Base-by-base conservation (phyloP, 164 flowering plant species). In the Chloranthus sessilifolius region DNA sequence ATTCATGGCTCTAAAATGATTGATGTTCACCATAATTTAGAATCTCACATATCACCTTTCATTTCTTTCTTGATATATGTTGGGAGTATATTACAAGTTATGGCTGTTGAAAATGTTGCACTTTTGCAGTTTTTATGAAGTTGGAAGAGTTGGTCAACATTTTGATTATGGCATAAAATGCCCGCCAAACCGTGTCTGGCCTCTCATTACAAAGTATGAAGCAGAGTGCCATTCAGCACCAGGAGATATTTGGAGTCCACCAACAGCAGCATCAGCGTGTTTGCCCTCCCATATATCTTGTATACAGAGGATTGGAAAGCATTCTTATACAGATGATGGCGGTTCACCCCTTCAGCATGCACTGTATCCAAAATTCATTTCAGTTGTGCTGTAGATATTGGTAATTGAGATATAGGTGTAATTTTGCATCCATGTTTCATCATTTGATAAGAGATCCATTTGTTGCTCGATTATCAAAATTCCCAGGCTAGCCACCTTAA, bases 331-430 rank as follows among this genome's bases (percentile, higher is more conserved):
- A 26, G 47, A 22, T 41, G 71, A 52, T 60, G 72, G 57, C 58
- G 50, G 41, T 50, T 47, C 59, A 31, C 29, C 38, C 20, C 11
- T 28, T 29, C 78, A 61, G 33, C 69, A 52, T 43, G 79, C 77
- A 30, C 50, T 85, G 96, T 88, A 92, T 92, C 96, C 94, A 67
- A 56, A 46, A 17, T n/a, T n/a, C n/a, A n/a, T n/a, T 16, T 15
- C 51, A 21, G 23, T 5, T 30, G 21, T 3, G 33, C n/a, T 33
- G 10, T 1, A 26, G 42, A 30, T 15, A 9, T 27, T 6, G 35
- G 10, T 37, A 22, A 24, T 35, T 4, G 14, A 40, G 38, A 47
- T 19, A 29, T 14, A 22, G 42, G n/a, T n/a, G n/a, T n/a, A n/a
- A 12, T 16, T 29, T 36, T 31, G 15, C 26, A 49, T 21, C 11